These are phyloP conservation scores for Pythium angustatum DNA, from an alignment of 352 stramenopile genomes.

Conservation along the genomic window DNA sequence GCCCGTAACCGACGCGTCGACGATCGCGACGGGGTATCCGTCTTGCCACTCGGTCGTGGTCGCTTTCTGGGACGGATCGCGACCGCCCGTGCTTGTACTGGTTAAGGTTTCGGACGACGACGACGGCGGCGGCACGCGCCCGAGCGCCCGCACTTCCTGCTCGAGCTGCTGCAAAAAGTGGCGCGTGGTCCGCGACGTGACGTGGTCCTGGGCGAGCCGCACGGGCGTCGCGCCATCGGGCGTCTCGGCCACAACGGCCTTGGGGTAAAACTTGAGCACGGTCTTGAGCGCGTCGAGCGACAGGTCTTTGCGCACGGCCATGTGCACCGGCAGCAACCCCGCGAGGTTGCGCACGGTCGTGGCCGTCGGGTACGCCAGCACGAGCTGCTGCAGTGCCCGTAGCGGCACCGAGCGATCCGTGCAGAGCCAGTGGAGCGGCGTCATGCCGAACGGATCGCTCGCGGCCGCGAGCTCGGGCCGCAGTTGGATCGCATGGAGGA, in stretches of 20 bases:
- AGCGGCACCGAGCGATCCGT: constrained; percentile 35
- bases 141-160: constrained; percentile 30
- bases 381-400: constrained; percentile 48
- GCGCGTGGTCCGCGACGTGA: constrained; percentile 30
- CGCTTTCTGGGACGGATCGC: too few species aligned
- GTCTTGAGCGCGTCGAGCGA: constrained; percentile 61
- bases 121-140: constrained; percentile 7
- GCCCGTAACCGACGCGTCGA: constrained; percentile 17
- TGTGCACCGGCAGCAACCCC: constrained; percentile 64
- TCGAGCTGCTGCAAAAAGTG: constrained; percentile 49
- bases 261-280: constrained; percentile 67
- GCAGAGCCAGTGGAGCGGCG: constrained; percentile 34
- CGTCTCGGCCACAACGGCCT: constrained; percentile 47
- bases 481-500: constrained; percentile 27
- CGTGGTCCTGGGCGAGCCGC: constrained; percentile 43
- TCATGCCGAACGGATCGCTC: constrained; percentile 35
- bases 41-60: constrained; percentile 17
- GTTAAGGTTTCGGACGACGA: constrained; percentile 1
- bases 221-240: constrained; percentile 51
- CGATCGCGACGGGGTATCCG: constrained; percentile 28
- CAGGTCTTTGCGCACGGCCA: constrained; percentile 64
- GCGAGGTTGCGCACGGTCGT: constrained; percentile 50
- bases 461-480: constrained; percentile 21
- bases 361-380: constrained; percentile 46
- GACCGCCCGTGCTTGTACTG: constrained; percentile 25